These are phyloP conservation scores for Prosopis cineraria DNA, from an alignment of 306 rosid species.

Conservation along the genomic window DNA sequence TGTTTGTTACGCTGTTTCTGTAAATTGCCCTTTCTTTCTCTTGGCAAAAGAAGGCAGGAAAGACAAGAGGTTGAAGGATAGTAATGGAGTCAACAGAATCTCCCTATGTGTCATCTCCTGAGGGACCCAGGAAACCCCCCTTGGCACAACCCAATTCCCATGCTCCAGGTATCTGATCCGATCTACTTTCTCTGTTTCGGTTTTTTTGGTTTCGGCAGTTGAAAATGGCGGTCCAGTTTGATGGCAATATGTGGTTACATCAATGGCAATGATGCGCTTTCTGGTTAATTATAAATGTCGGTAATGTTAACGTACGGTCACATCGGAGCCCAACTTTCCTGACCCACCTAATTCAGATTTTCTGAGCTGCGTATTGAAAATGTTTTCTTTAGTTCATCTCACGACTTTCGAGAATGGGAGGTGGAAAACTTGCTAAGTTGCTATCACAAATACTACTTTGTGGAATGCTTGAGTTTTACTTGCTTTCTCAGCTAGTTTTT, in stretches of 20 bases:
- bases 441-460: neutral
- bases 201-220: neutral
- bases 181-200: conserved; percentile 43
- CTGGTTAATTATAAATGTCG: conserved; percentile 29
- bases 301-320: conserved; percentile 36
- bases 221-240: neutral
- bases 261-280: neutral
- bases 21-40: conserved; percentile 33
- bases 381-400: neutral
- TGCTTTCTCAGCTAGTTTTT: neutral
- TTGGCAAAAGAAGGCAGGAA: conserved; percentile 14
- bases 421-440: neutral
- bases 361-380: conserved; percentile 35
- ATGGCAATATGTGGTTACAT: neutral
- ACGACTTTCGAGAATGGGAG: neutral
- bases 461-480: conserved; percentile 2
- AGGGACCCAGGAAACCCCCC: conserved; percentile 70
- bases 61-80: conserved; percentile 40
- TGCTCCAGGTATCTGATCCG: conserved; percentile 82
- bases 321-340: conserved; percentile 17
- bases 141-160: conserved; percentile 83
- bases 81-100: conserved; percentile 93
- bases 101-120: conserved; percentile 90
- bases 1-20: conserved; percentile 6
- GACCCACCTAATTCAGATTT: conserved; percentile 23